A percentile compares a stretch with the other conserved stretches of the same genome.
Conservation (phyloP, 2,329 filamentous ascomycete species). For the Paecilomyces sp. region DNA sequence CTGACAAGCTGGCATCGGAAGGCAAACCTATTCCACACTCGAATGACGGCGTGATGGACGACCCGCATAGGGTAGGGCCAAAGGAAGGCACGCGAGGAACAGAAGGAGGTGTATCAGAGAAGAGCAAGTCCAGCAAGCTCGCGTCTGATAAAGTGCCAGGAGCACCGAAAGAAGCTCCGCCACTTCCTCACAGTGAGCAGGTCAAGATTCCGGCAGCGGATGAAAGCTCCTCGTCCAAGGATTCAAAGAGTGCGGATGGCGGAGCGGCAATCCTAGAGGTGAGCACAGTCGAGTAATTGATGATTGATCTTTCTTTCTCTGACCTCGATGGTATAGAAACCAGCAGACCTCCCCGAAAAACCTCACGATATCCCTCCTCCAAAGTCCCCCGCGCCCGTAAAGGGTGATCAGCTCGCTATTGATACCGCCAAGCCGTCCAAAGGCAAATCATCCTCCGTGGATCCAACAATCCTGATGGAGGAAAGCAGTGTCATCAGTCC, state of each 20-base stretch:
- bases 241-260: constrained; percentile 33
- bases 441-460: constrained; percentile 3
- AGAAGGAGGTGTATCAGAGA: constrained; percentile 82
- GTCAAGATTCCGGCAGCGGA: constrained; percentile 50
- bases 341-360: constrained; percentile 69
- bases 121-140: constrained; percentile 68
- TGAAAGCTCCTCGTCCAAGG: constrained; percentile 26
- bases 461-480: constrained; percentile 1
- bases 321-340: constrained; percentile 53
- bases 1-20: constrained; percentile 33
- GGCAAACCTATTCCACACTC: constrained; percentile 43
- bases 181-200: constrained; percentile 72
- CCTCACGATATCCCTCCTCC: constrained; percentile 66
- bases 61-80: constrained; percentile 66
- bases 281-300: constrained; percentile 12
- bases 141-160: constrained; percentile 68
- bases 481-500: constrained; percentile 57
- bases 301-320: background rate
- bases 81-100: constrained; percentile 84
- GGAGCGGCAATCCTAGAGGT: constrained; percentile 50
- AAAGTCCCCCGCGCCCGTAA: constrained; percentile 47
- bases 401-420: constrained; percentile 24
- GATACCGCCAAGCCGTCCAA: constrained; percentile 27
- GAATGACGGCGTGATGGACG: constrained; percentile 85
- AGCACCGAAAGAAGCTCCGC: constrained; percentile 77